Evolutionary conservation across 1,284 basidiomycete genomes (phyloP), one percentile per base, ranked within the genome.

Genomic region (Macrocystidia cucumis): DNA sequence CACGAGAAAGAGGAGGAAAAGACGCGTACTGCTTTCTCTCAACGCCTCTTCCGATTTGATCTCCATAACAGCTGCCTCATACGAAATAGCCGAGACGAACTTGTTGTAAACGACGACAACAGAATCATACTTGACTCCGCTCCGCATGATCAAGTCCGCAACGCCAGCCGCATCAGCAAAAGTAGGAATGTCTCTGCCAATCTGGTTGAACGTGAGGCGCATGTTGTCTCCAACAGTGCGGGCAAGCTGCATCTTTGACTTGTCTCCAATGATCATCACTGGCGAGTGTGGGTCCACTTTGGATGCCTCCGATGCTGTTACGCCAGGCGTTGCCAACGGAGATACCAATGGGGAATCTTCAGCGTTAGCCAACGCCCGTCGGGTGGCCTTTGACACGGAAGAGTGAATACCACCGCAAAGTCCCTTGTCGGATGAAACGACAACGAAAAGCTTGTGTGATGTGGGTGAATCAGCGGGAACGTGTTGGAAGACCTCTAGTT

Each of bases 351-450:
- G 66, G 32, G 77, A 65, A 29, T 70, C 66, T 37, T 63, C 60
- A 33, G 61, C 57, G 47, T 72, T 70, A 23, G 61, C 59, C 33
- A 84, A 53, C 32, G 76, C 81, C 42, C 74, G 74, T 50, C 88
- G 88, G 42, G 90, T 87, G 35, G 78, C 74, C 69, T 97, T 97
- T 50, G 88, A 77, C 54, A 98, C 88, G 42, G 91, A 92, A 27
- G 95, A 98, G 74, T 98, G 95, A 57, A 99, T 97, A 79, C 96
- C 96, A 68, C 96, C 96, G 62, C 95, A 99, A 41, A 99, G 89
- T 68, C 96, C 95, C 72, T 96, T 95, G 80, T 98, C 95, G 40
- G 93, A 98, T 32, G 95, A 96, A 53, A 95, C 64, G 60, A 93
- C 88, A 48, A 98, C 63, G 69, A 93, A 90, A 48, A 97, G 85